Base-by-base conservation (phyloP, 306 rosid species). In the Pyrus communis region DNA sequence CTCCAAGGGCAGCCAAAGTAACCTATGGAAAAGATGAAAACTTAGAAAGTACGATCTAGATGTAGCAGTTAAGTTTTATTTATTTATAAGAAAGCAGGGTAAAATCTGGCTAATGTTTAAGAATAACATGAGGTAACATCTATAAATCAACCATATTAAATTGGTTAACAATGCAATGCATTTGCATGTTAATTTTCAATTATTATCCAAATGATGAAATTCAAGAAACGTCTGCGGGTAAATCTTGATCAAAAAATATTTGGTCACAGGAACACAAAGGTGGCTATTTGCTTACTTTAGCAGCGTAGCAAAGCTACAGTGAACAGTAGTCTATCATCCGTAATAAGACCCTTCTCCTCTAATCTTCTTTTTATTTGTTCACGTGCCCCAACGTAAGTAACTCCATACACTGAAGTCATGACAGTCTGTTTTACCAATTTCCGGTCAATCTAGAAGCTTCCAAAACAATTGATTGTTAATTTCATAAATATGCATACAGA, bases 381-480 rank as follows among this genome's bases (percentile, higher is more conserved):
- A 23, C 93, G 91, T 6, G 96, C 97, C 83, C 97, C 97, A 84
- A 93, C 85, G 69, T 73, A 93, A 45, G 97, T 90, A 67, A 93
- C 97, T 69, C 96, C 97, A 80, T 90, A 93, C 23, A 93, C 96
- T 73, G 97, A 93, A 80, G 96, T 93, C 97, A 93, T 93, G 76
- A 93, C 96, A 18, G 96, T 93, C 79, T 93, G 96, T 67, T 90
- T 93, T 72, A 93, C 97, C 82, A 90, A 85, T 86, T 90, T 92
- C 82, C 96, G 88, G 62, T 92, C 97, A 74, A 92, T 89, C 97
- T 92, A 93, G 75, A 88, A 82, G 54, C 45, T 77, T 77, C 80
- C 80, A 81, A 68, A 88, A 66, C 64, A 51, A 75, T 54, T 38
- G 28, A 52, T 63, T 33, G 54, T 33, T 65, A 79, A 19, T 6